These are phyloP conservation scores for Suhomyces choctaworum DNA, from an alignment of 1,139 yeast species.

Conservation along the genomic window DNA sequence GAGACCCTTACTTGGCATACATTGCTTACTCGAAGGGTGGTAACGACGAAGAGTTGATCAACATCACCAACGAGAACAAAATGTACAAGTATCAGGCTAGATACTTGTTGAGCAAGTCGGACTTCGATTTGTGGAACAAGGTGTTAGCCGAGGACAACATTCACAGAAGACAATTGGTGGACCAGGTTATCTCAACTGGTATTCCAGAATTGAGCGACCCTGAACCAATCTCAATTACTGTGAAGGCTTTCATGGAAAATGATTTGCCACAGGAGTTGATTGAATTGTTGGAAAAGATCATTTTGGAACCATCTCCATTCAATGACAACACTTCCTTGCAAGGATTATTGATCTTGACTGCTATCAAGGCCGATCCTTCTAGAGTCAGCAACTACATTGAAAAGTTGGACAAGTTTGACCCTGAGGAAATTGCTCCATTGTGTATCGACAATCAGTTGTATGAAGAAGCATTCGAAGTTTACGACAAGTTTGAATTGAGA, in stretches of 20 bases:
- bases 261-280: constrained; percentile 90
- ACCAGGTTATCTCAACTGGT: constrained; percentile 93
- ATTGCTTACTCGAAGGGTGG: constrained; percentile 95
- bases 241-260: constrained; percentile 95
- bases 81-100: constrained; percentile 99
- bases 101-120: constrained; percentile 84
- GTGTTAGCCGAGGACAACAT: constrained; percentile 75
- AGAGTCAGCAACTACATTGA: constrained; percentile 85
- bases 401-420: constrained; percentile 87
- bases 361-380: constrained; percentile 90
- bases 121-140: constrained; percentile 73
- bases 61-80: constrained; percentile 92
- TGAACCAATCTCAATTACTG: constrained; percentile 93
- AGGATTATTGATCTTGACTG: constrained; percentile 88
- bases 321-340: constrained; percentile 93
- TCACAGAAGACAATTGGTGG: constrained; percentile 88
- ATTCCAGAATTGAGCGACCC: constrained; percentile 95
- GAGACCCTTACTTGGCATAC: constrained; percentile 97
- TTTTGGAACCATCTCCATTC: constrained; percentile 95
- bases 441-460: constrained; percentile 84
- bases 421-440: constrained; percentile 89
- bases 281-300: constrained; percentile 91
- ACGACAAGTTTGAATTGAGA: constrained; percentile 79
- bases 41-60: constrained; percentile 84
- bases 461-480: constrained; percentile 95